Conservation (phyloP, 106 monocot species). For the Dioscorea dumetorum region DNA sequence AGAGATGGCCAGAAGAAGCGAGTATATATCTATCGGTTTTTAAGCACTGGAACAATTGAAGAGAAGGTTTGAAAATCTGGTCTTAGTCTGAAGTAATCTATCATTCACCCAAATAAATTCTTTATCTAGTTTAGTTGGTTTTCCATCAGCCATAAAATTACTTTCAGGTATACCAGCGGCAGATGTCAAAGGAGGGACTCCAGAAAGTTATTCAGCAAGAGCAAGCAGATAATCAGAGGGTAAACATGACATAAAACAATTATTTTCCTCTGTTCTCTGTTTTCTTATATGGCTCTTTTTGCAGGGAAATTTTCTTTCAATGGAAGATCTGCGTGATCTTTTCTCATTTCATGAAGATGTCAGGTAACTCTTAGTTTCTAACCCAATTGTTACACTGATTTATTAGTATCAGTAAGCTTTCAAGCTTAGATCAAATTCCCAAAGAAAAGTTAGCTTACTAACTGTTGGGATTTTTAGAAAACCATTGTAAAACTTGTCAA, state of each 20-base stretch:
- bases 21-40: conserved; percentile 90
- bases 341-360: conserved; percentile 74
- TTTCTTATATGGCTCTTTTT: conserved; percentile 6
- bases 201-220: conserved; percentile 97
- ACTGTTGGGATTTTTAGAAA: too few species aligned
- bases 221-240: conserved; percentile 20
- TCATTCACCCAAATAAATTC: too few species aligned
- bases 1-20: conserved; percentile 98
- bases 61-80: conserved; percentile 63
- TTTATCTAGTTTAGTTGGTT: too few species aligned
- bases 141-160: background rate
- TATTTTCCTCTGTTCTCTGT: conserved; percentile 3
- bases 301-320: conserved; percentile 77
- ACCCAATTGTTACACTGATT: too few species aligned
- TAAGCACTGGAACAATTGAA: conserved; percentile 96
- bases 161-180: conserved; percentile 90
- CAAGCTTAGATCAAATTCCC: too few species aligned
- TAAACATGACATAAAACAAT: conserved; percentile 20
- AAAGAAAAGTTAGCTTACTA: too few species aligned
- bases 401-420: too few species aligned
- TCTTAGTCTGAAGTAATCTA: too few species aligned
- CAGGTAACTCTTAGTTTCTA: conserved; percentile 27
- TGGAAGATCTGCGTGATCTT: conserved; percentile 91
- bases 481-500: too few species aligned
- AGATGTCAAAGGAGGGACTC: conserved; percentile 99